Conservation (phyloP, 768 basidiomycete genomes). For the Lactarius hatsudake region DNA sequence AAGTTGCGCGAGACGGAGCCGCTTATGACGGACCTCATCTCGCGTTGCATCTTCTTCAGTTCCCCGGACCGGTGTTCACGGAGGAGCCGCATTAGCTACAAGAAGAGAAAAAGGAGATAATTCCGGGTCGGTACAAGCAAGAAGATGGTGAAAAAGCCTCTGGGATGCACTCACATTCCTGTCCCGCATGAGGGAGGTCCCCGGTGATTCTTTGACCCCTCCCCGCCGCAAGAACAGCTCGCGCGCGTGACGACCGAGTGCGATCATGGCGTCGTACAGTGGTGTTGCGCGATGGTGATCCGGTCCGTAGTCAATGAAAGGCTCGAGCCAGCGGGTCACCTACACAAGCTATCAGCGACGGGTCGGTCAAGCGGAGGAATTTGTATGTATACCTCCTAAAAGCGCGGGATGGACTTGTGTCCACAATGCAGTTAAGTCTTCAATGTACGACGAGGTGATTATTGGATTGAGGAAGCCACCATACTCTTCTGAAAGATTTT, state of each 20-base stretch:
- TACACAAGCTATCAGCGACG: not conserved
- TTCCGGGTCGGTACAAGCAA: not conserved
- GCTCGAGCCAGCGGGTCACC: slow-evolving; percentile 23
- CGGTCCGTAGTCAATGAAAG: slow-evolving; percentile 19
- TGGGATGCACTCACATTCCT: not conserved
- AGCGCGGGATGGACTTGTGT: slow-evolving; percentile 8
- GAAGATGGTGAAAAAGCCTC: no score
- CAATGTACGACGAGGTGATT: slow-evolving; percentile 11
- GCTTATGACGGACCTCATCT: slow-evolving; percentile 1
- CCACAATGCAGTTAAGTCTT: slow-evolving; percentile 4
- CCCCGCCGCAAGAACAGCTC: not conserved
- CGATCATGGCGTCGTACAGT: slow-evolving; percentile 16
- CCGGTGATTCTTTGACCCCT: not conserved
- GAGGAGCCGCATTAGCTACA: slow-evolving; percentile 3
- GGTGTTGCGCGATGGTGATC: slow-evolving; percentile 10
- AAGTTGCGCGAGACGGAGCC: not conserved
- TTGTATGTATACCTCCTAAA: slow-evolving; percentile 4
- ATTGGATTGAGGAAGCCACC: slow-evolving; percentile 1
- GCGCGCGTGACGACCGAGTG: slow-evolving; percentile 7
- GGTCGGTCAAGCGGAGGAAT: not conserved
- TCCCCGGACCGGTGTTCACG: not conserved
- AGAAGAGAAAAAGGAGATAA: not conserved
- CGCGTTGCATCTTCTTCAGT: not conserved
- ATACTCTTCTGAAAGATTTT: slow-evolving; percentile 1
- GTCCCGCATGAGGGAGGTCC: not conserved